Percentiles rank a stretch among this genome's conserved stretches.
phyloP scores from a whole-genome alignment of 768 basidiomycete species.

The Pilatotrama ljubarskyi region DNA sequence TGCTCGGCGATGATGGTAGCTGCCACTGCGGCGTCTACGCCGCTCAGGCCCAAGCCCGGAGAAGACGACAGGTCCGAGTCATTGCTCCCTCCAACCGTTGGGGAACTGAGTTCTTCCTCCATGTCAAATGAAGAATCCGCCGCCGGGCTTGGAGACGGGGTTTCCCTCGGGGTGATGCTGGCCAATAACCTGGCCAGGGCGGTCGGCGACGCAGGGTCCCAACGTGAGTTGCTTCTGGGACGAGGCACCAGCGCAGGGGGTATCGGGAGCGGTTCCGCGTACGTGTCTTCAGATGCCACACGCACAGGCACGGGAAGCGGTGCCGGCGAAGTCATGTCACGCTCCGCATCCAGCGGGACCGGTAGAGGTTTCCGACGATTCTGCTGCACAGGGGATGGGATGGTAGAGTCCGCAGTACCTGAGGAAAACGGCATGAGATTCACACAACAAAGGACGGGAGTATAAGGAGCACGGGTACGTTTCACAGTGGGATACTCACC shows the following conservation, averaged over 20 bases:
- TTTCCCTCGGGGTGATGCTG: constrained; percentile 29
- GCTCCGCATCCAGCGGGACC: constrained; percentile 17
- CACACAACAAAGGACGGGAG: not conserved
- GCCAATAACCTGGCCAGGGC: constrained; percentile 30
- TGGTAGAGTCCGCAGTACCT: constrained; percentile 75
- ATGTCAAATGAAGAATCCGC: constrained; percentile 10
- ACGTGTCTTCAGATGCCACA: constrained; percentile 12
- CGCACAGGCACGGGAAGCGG: constrained; percentile 27
- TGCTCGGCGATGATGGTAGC: constrained; percentile 6
- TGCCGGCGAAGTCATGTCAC: constrained; percentile 25
- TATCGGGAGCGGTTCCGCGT: constrained; percentile 28
- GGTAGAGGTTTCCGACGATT: constrained; percentile 31
- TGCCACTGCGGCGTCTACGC: not conserved
- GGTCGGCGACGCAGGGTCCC: constrained; percentile 34
- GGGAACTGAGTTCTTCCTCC: constrained; percentile 12
- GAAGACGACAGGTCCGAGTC: constrained; percentile 18
- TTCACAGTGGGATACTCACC: constrained; percentile 41
- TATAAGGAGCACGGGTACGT: not conserved
- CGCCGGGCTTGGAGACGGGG: constrained; percentile 19
- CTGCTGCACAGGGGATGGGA: constrained; percentile 50
- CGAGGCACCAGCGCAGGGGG: constrained; percentile 19
- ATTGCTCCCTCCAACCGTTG: constrained; percentile 21
- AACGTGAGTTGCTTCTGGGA: constrained; percentile 20
- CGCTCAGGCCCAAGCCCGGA: constrained; percentile 10
- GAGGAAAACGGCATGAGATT: constrained; percentile 2